Percentiles rank a stretch among this genome's conserved stretches.
phyloP scores from a whole-genome alignment of 108 stramenopile species.

The Ochromonas danica region DNA sequence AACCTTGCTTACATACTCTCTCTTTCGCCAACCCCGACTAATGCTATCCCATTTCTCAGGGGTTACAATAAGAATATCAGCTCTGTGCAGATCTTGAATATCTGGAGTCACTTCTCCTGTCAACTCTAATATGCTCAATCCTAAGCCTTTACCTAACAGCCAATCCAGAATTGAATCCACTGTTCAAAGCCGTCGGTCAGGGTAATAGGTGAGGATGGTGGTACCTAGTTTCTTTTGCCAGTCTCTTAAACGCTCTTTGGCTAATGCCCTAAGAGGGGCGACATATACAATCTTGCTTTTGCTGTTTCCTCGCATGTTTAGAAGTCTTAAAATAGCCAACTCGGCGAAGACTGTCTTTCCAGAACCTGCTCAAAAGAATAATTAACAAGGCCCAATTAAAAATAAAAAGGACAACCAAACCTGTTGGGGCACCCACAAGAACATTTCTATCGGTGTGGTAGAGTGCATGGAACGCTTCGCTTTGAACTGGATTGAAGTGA shows the following conservation, averaged over 20 bases:
- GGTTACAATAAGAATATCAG: constrained; percentile 93
- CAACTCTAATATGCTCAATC: constrained; percentile 79
- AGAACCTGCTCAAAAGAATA: constrained; percentile 49
- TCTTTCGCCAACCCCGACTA: constrained; percentile 84
- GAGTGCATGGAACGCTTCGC: constrained; percentile 83
- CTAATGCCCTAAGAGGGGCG: constrained; percentile 95
- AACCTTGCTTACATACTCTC: constrained; percentile 67
- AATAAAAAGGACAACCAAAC: too few relatives aligned
- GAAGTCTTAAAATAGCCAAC: constrained; percentile 81
- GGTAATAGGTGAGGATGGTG: constrained; percentile 61
- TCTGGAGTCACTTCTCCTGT: constrained; percentile 96
- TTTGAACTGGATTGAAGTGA: constrained; percentile 95
- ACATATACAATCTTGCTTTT: constrained; percentile 90
- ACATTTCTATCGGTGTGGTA: constrained; percentile 87
- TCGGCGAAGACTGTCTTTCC: constrained; percentile 87
- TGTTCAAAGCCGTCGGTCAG: too few relatives aligned
- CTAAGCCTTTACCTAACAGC: too few relatives aligned
- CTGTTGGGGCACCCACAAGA: constrained; percentile 95
- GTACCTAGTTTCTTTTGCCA: constrained; percentile 72
- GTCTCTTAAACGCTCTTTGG: constrained; percentile 90
- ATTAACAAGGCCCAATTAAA: background rate
- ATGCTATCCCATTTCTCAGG: constrained; percentile 99
- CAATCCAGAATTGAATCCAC: too few relatives aligned
- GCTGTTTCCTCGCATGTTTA: constrained; percentile 60
- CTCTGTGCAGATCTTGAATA: constrained; percentile 66